These are phyloP conservation scores for Leccinum uliginosum DNA, from an alignment of 768 basidiomycete genomes.

Conservation along the genomic window DNA sequence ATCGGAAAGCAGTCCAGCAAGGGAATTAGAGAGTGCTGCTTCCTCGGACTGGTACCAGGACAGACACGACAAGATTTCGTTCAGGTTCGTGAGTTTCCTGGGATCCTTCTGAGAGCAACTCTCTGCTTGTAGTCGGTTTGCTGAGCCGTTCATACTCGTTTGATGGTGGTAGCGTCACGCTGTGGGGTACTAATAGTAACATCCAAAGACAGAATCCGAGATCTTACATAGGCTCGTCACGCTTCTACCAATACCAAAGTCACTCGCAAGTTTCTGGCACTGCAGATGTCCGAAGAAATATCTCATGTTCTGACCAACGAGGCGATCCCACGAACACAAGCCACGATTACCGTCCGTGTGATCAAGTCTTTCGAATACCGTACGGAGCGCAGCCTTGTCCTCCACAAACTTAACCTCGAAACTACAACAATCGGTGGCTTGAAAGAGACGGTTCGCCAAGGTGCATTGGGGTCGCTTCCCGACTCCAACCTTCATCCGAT, in stretches of 20 bases:
- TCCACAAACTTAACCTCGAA: conserved; percentile 78
- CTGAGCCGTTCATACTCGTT: conserved; percentile 10
- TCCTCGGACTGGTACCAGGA: conserved; percentile 76
- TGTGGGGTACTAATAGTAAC: no score
- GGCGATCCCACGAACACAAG: conserved; percentile 62
- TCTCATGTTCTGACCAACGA: conserved; percentile 57
- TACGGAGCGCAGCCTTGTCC: conserved; percentile 82
- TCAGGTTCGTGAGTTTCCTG: conserved; percentile 50
- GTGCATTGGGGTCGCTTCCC: conserved; percentile 35
- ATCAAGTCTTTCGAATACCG: conserved; percentile 95
- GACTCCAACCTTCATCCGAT: background rate
- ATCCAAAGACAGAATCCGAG: no score
- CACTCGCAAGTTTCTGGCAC: background rate
- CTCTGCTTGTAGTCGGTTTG: conserved; percentile 9
- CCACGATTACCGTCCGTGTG: conserved; percentile 85
- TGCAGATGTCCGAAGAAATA: conserved; percentile 31
- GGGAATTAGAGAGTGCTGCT: conserved; percentile 65
- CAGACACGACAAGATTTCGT: conserved; percentile 71
- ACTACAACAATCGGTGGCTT: conserved; percentile 73
- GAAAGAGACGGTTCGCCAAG: conserved; percentile 65
- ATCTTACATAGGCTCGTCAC: no score
- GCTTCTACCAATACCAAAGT: background rate
- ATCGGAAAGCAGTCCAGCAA: conserved; percentile 66
- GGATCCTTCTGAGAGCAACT: conserved; percentile 18
- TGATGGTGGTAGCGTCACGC: background rate